Evolutionary conservation across 2,329 filamentous ascomycete genomes (phyloP).

Genomic region (Fusarium xylarioides): DNA sequence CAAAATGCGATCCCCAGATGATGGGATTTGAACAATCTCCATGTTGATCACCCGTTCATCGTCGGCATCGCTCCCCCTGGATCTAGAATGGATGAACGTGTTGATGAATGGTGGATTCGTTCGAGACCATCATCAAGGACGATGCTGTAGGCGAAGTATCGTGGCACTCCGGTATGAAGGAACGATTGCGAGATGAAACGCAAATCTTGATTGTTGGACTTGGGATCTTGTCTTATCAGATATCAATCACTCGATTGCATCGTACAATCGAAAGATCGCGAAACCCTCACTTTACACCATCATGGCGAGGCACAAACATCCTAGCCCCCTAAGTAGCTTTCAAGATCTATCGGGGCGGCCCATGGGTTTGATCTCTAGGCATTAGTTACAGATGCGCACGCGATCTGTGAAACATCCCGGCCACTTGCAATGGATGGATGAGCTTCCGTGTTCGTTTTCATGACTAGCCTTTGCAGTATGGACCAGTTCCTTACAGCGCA

Average conservation of each 20-base stretch:
- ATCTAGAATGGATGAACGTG: neutral
- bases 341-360: neutral
- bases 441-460: neutral
- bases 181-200: neutral
- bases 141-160: neutral
- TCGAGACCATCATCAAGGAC: neutral
- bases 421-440: neutral
- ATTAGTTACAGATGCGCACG: neutral
- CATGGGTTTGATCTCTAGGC: neutral
- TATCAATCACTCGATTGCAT: neutral
- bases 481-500: neutral
- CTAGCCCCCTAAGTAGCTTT: neutral
- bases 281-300: neutral
- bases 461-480: neutral
- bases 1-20: neutral
- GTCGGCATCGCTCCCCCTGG: neutral
- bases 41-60: constrained; percentile 19
- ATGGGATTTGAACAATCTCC: constrained; percentile 16
- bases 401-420: neutral
- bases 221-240: neutral
- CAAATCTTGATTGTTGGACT: constrained; percentile 2
- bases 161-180: neutral
- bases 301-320: neutral
- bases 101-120: neutral
- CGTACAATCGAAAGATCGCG: neutral